Base-by-base conservation (phyloP, 805 yeast species). In the Lachancea dasiensis region DNA sequence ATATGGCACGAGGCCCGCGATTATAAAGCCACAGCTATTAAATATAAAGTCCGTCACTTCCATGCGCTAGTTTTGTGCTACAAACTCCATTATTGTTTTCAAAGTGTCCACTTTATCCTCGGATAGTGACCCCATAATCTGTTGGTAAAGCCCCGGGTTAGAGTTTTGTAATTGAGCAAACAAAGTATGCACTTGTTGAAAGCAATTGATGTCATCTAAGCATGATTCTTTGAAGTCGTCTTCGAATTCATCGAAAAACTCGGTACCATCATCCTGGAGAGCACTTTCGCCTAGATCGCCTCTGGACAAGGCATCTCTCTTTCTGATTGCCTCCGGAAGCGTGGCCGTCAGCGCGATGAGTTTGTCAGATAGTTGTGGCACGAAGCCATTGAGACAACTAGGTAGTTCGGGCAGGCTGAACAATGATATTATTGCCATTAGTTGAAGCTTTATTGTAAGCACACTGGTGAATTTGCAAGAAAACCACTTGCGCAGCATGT, bases 171-270 rank as follows among this genome's bases (percentile, higher is more conserved):
- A 49, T 2, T 60, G 55, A 2, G 63, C 49, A 24, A 86, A 65
- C 36, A 72, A 70, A n/a, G 69, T 67, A 39, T 75, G 73, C 58
- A 87, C 77, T 4, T 75, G 77, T 31, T 68, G 64, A 63, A 78
- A 85, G 4, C 80, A 78, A 54, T 87, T 83, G 31, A 86, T 60
- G 29, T 71, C 67, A 58, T 89, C 97, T 41, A 90, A 68, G 6
- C 92, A 85, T 1, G 94, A 81, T 47, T 78, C 82, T 40, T 80
- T 77, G 58, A 82, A 72, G 10, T 92, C 77, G 53, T 81, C 95
- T 51, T 86, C 95, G 38, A 79, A 78, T 28, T 63, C 68, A 25
- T 64, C 68, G 38, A 56, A 62, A 38, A 80, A 76, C 4, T 79
- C 85, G 40, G 81, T 86, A 18, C 55, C 63, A 14, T 47, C 52